Evolutionary conservation across 129 eudicot species (phyloP).

Genomic region (Calendula officinalis): DNA sequence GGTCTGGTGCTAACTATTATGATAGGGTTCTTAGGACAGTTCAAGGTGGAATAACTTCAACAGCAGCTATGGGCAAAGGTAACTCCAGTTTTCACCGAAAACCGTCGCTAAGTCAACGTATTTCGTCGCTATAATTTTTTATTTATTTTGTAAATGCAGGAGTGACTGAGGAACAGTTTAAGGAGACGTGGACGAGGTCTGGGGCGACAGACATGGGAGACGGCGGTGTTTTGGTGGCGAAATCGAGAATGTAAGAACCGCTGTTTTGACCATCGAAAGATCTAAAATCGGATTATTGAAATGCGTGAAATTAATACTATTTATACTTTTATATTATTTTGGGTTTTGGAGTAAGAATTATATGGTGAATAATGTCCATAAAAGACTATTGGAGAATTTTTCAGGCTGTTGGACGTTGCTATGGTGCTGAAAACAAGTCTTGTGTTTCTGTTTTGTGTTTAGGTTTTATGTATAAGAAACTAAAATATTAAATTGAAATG

Average conservation of each 20-base stretch:
- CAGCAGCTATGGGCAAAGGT: slow-evolving; percentile 99
- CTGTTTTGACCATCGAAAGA: neutral
- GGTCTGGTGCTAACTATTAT: slow-evolving; percentile 99
- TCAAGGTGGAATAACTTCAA: slow-evolving; percentile 96
- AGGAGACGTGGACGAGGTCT: slow-evolving; percentile 78
- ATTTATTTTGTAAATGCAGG: slow-evolving; percentile 36
- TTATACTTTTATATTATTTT: slow-evolving; percentile 10
- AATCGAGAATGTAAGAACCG: slow-evolving; percentile 58
- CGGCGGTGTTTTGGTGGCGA: slow-evolving; percentile 64
- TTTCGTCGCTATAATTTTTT: neutral
- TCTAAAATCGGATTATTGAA: neutral
- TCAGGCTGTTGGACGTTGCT: slow-evolving; percentile 3
- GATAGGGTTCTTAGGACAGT: slow-evolving; percentile 91
- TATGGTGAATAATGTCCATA: slow-evolving; percentile 27
- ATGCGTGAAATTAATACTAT: slow-evolving; percentile 2
- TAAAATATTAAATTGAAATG: slow-evolving; percentile 9
- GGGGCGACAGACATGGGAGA: slow-evolving; percentile 63
- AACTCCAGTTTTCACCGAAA: slow-evolving; percentile 6
- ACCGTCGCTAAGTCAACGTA: neutral
- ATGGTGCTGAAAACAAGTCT: slow-evolving; percentile 24
- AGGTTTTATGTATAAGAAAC: neutral
- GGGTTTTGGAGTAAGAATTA: slow-evolving; percentile 4
- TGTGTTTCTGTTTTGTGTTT: slow-evolving; percentile 15
- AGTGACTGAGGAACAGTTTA: slow-evolving; percentile 89
- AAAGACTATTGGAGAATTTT: slow-evolving; percentile 10